Evolutionary conservation across 2,329 filamentous ascomycete species (phyloP), one percentile per base, ranked within the genome.

Genomic region (Xylaria sp.): DNA sequence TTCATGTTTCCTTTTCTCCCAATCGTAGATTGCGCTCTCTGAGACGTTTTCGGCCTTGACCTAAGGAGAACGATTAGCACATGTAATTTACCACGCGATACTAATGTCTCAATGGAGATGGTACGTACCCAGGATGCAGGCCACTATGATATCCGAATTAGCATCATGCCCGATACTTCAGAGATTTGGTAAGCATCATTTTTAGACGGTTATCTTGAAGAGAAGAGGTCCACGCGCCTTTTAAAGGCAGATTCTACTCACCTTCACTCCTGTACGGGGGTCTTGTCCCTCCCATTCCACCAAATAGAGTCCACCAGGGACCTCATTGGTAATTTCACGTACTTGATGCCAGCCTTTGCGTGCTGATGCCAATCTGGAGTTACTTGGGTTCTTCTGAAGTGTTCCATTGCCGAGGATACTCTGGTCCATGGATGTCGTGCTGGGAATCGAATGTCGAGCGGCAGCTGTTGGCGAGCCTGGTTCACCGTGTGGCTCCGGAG

Each of bases 201-300:
- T 13, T 39, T n/a, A 4, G 27, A 36, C 11, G 13, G 22, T 17
- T 4, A 29, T 56, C 5, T 17, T 15, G 33, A 25, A 11, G 33
- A 9, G 17, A 29, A 44, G 20, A 33, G 5, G 4, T 17, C n/a
- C 13, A 33, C 22, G n/a, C 27, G 5, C 33, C 13, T 33, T 17
- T 3, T 1, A 7, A 45, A 13, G 5, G 10, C 13, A 62, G 5
- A 49, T 33, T 25, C 25, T 11, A 59, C 60, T 63, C 17, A 63
- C 65, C 31, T 63, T 60, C 4, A 60, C 27, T 7, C 74, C 74
- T 2, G 74, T 73, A 3, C 65, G 68, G 13, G 73, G 71, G 38
- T 76, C 69, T 10, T 20, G 20, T 5, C 74, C 74, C 33, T 75
- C 72, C 75, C 75, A 77, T 51, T 76, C 74, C 0, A 77, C 72